phyloP scores from a whole-genome alignment of 1,139 yeast genomes.

The Eremothecium cymbalariae region DNA sequence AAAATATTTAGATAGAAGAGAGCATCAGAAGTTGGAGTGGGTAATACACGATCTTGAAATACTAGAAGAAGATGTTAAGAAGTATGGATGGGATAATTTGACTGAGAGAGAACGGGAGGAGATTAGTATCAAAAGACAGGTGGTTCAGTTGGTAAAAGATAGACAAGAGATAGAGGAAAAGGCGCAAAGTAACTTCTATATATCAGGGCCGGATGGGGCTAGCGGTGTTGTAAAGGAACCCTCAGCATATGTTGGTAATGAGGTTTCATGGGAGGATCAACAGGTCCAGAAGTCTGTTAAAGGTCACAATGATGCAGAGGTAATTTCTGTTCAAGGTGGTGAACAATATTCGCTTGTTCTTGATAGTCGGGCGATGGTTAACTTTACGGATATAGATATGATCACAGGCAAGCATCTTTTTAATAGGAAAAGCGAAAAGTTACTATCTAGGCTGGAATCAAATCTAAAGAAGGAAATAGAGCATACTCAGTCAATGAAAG shows the following conservation, averaged over 20 bases:
- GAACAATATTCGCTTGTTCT: constrained; percentile 71
- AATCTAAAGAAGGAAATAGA: constrained; percentile 38
- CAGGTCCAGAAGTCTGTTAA: constrained; percentile 27
- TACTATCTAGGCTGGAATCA: constrained; percentile 28
- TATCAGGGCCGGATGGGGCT: constrained; percentile 41
- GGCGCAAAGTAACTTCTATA: constrained; percentile 36
- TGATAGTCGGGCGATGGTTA: constrained; percentile 67
- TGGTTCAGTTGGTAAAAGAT: constrained; percentile 37
- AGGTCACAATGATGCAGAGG: constrained; percentile 32
- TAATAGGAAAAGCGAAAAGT: constrained; percentile 28
- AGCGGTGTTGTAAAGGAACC: too few species aligned
- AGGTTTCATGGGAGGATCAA: constrained; percentile 25
- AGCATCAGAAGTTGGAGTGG: constrained; percentile 38
- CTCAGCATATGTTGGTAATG: too few species aligned
- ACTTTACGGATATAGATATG: constrained; percentile 47
- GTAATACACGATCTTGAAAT: constrained; percentile 43
- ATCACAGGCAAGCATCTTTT: too few species aligned
- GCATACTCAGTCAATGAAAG: constrained; percentile 36
- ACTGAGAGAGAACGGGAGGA: constrained; percentile 46
- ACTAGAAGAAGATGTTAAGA: constrained; percentile 40
- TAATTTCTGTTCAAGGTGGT: constrained; percentile 40
- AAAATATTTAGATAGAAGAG: constrained; percentile 41
- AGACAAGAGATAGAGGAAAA: constrained; percentile 34
- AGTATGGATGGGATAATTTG: constrained; percentile 44
- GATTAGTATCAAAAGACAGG: constrained; percentile 41